phyloP scores from a whole-genome alignment of 2,329 filamentous ascomycete species.

The Colletotrichum spaethianum region DNA sequence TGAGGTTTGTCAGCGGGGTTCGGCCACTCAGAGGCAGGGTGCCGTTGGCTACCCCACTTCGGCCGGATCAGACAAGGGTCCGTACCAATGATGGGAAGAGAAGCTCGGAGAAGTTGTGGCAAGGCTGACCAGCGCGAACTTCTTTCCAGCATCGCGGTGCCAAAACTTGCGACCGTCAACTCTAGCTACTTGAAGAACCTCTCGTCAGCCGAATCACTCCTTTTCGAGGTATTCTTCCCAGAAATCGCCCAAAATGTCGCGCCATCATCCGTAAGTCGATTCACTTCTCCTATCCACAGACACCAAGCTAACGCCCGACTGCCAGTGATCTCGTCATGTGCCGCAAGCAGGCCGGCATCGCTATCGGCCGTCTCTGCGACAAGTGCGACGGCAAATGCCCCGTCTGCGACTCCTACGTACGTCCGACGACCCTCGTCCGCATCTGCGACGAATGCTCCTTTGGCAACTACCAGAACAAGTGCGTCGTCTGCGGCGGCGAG shows the following conservation, averaged over 20 bases:
- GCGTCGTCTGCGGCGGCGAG: conserved; percentile 97
- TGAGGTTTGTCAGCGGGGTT: conserved; percentile 40
- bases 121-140: conserved; percentile 61
- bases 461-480: conserved; percentile 99
- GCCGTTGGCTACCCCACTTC: conserved; percentile 9
- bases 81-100: conserved; percentile 31
- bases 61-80: conserved; percentile 19
- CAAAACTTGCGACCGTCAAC: conserved; percentile 17
- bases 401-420: conserved; percentile 98
- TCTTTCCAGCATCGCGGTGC: not conserved
- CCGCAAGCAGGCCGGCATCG: conserved; percentile 97
- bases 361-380: conserved; percentile 98
- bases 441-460: conserved; percentile 99
- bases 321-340: conserved; percentile 97
- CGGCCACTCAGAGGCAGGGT: conserved; percentile 15
- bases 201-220: conserved; percentile 21
- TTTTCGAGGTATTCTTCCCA: conserved; percentile 6
- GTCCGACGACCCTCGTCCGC: conserved; percentile 94
- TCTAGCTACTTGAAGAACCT: conserved; percentile 15
- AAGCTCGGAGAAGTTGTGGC: conserved; percentile 47
- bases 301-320: conserved; percentile 46
- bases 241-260: conserved; percentile 76
- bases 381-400: conserved; percentile 99
- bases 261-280: conserved; percentile 85
- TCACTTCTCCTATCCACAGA: conserved; percentile 39